phyloP scores from a whole-genome alignment of 2,329 filamentous ascomycete species.

The Cercospora berteroae region DNA sequence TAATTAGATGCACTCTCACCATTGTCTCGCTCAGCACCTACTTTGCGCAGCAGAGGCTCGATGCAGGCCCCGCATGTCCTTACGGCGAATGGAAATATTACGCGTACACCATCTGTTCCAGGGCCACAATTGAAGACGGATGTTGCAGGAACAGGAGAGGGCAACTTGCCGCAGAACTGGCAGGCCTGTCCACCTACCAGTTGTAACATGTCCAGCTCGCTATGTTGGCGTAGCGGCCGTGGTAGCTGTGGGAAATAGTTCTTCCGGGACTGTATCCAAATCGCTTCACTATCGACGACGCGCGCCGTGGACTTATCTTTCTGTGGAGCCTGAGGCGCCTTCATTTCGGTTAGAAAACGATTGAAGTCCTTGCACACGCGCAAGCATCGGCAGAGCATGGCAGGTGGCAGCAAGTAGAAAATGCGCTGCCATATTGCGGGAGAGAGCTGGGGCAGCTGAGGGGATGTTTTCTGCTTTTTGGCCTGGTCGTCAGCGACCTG shows the following conservation, averaged over 20 bases:
- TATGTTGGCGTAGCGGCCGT: constrained; percentile 61
- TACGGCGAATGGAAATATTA: constrained; percentile 70
- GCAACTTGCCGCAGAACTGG: constrained; percentile 62
- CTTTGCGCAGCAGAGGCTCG: constrained; percentile 60
- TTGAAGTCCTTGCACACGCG: constrained; percentile 35
- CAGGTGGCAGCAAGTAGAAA: constrained; percentile 35
- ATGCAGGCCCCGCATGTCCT: constrained; percentile 68
- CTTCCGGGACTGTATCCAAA: constrained; percentile 71
- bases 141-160: constrained; percentile 31
- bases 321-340: constrained; percentile 14
- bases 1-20: not conserved
- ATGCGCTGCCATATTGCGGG: constrained; percentile 37
- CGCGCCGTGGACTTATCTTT: constrained; percentile 20
- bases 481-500: constrained; percentile 16
- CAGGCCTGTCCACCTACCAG: constrained; percentile 63
- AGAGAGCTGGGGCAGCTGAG: constrained; percentile 19
- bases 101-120: constrained; percentile 58
- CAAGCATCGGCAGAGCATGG: constrained; percentile 35
- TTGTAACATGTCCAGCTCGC: constrained; percentile 75
- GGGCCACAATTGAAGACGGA: constrained; percentile 60
- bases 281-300: constrained; percentile 58
- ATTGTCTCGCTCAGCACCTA: constrained; percentile 43
- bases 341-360: constrained; percentile 29
- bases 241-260: constrained; percentile 66
- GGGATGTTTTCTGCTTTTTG: constrained; percentile 28